Conservation (phyloP, 192 early-diverging fungal species). For the Dissophora globulifera region DNA sequence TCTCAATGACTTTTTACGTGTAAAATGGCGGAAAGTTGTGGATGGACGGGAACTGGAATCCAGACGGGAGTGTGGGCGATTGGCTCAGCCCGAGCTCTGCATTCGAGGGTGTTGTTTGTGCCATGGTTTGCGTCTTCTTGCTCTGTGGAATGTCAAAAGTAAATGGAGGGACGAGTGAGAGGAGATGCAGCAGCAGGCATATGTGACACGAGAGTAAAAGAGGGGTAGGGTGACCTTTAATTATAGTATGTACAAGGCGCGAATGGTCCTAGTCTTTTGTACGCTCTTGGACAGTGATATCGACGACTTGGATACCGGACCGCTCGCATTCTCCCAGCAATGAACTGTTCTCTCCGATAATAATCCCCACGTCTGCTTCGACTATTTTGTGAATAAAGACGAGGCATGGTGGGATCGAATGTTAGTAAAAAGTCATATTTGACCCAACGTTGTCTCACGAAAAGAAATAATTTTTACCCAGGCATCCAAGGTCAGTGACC, state of each 20-base stretch:
- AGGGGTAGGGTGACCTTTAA: too few species aligned
- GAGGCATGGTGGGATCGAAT: background rate
- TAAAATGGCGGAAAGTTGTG: constrained; percentile 94
- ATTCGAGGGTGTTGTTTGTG: too few species aligned
- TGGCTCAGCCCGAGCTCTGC: constrained; percentile 34
- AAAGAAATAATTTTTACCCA: constrained; percentile 13
- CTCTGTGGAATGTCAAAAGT: too few species aligned
- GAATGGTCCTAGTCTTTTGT: too few species aligned
- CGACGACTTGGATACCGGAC: constrained; percentile 34
- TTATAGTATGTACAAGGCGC: too few species aligned
- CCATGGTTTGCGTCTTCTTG: too few species aligned
- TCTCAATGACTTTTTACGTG: too few species aligned
- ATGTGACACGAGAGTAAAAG: too few species aligned
- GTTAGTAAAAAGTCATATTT: background rate
- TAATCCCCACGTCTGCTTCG: constrained; percentile 48
- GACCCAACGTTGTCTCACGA: too few species aligned
- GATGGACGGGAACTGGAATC: constrained; percentile 83
- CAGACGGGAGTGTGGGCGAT: constrained; percentile 33
- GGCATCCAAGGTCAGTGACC: constrained; percentile 40
- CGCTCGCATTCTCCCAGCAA: constrained; percentile 39
- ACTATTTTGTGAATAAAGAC: constrained; percentile 16
- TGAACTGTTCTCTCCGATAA: constrained; percentile 41
- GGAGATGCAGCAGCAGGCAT: too few species aligned
- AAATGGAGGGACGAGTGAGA: too few species aligned
- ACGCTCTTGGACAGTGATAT: background rate